Evolutionary conservation across 2,329 filamentous ascomycete species (phyloP).

Genomic region (Cyanodermella asteris): DNA sequence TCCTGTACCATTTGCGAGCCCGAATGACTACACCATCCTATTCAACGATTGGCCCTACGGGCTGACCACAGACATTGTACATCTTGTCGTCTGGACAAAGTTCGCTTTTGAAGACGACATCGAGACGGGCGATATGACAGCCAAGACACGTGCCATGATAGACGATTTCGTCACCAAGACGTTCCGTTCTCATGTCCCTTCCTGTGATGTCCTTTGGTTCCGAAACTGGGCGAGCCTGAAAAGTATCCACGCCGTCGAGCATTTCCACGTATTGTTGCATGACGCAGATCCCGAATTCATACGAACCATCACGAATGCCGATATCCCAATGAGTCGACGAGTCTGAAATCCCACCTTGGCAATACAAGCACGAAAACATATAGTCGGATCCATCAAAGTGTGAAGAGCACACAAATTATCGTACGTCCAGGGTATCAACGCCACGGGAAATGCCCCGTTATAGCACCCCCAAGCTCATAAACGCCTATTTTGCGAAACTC

Average conservation of each 20-base stretch:
- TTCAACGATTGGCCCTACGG: conserved; percentile 93
- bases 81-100: conserved; percentile 86
- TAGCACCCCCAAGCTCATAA: no score
- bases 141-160: conserved; percentile 39
- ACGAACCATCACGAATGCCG: conserved; percentile 46
- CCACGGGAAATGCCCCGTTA: no score
- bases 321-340: no score
- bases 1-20: conserved; percentile 19
- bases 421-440: no score
- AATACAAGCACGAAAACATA: no score
- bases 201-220: conserved; percentile 51
- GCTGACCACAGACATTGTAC: conserved; percentile 53
- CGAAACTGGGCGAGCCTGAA: conserved; percentile 79
- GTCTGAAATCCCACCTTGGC: no score
- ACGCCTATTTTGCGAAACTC: no score
- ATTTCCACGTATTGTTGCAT: conserved; percentile 86
- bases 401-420: no score
- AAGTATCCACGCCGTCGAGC: conserved; percentile 68
- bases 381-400: no score
- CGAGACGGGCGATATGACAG: conserved; percentile 42
- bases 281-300: conserved; percentile 51
- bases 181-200: conserved; percentile 28
- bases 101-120: conserved; percentile 55
- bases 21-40: conserved; percentile 47
- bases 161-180: conserved; percentile 45